Percentiles rank a stretch among this genome's conserved stretches.
Evolutionary conservation across 768 basidiomycete species (phyloP).

Genomic region (Xanthoconium stramineum): DNA sequence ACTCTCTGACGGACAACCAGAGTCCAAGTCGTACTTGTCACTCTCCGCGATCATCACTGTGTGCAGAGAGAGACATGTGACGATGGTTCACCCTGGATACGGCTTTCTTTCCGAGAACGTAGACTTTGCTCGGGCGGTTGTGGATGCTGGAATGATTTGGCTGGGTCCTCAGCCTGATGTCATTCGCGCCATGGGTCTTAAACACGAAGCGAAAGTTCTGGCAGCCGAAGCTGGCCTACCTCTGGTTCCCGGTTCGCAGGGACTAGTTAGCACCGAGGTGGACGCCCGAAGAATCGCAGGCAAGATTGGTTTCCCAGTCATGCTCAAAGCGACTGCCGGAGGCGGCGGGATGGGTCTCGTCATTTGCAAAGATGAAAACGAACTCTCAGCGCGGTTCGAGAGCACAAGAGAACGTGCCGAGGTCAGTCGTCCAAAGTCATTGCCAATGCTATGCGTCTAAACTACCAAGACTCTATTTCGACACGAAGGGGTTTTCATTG

Average conservation of each 20-base stretch:
- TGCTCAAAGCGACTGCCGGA: conserved; percentile 66
- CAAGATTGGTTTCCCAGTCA: conserved; percentile 54
- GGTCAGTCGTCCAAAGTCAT: conserved; percentile 2
- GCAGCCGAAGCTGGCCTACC: conserved; percentile 48
- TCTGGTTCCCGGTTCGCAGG: conserved; percentile 56
- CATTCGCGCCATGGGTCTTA: conserved; percentile 56
- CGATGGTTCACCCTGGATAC: conserved; percentile 61
- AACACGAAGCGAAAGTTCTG: conserved; percentile 52
- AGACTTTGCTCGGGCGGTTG: conserved; percentile 46
- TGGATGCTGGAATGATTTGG: conserved; percentile 51
- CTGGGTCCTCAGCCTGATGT: conserved; percentile 51
- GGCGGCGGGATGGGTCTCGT: conserved; percentile 70
- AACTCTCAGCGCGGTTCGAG: conserved; percentile 36
- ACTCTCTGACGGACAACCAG: conserved; percentile 24
- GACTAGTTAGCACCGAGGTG: conserved; percentile 39
- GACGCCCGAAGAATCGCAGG: conserved; percentile 41
- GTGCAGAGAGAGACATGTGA: conserved; percentile 40
- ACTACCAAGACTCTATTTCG: conserved; percentile 43
- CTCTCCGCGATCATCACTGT: conserved; percentile 38
- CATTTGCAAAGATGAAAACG: conserved; percentile 44
- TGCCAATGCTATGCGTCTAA: background rate
- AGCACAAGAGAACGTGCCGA: conserved; percentile 40
- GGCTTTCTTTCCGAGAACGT: conserved; percentile 67
- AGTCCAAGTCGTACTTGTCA: conserved; percentile 45
- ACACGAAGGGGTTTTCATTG: conserved; percentile 52